Evolutionary conservation across 129 eudicot genomes (phyloP), one percentile per base, ranked within the genome.

Genomic region (Ambrosia artemisiifolia): DNA sequence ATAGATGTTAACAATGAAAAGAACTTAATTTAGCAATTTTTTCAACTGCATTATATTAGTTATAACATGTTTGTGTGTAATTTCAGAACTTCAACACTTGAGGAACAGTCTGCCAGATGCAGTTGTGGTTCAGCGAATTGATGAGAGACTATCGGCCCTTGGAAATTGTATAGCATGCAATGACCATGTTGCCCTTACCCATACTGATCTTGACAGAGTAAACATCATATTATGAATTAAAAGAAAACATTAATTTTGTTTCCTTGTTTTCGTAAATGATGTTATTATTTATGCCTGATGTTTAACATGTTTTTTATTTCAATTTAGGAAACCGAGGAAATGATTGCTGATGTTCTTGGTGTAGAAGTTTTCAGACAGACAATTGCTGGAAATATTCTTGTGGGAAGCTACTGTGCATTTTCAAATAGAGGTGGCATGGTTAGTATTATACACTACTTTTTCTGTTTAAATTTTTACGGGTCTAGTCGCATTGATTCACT

Each of bases 81-180:
- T 24, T 24, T 53, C 68, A 94, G 97, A 94, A 76, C 93, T 94
- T 63, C 97, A 90, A 75, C 97, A 94, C 70, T 81, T 94, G 88
- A 87, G 96, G 87, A 94, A 94, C 82, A 86, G 93, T 77, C 83
- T 94, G 18, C 96, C 98, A 0, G 98, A 94, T 74, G 80, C 85
- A 65, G 97, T 94, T 63, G 96, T 88, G 61, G 97, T 94, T 75
- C 97, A 88, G 74, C 95, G 97, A 28, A 83, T 90, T 70, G 97
- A 94, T 30, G 98, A 90, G 81, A 82, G 91, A 64, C 72, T 90
- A 64, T 88, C 97, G 60, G 98, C 98, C 32, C 85, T 90, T 32
- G 98, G 97, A 16, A 94, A 94, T 78, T 94, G 97, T 86, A 88
- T 94, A 70, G 88, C 98, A 16, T 94, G 98, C 86, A 94, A 94